Evolutionary conservation across 2,329 filamentous ascomycete species (phyloP).

Genomic region (Macrophomina pseudophaseolina): DNA sequence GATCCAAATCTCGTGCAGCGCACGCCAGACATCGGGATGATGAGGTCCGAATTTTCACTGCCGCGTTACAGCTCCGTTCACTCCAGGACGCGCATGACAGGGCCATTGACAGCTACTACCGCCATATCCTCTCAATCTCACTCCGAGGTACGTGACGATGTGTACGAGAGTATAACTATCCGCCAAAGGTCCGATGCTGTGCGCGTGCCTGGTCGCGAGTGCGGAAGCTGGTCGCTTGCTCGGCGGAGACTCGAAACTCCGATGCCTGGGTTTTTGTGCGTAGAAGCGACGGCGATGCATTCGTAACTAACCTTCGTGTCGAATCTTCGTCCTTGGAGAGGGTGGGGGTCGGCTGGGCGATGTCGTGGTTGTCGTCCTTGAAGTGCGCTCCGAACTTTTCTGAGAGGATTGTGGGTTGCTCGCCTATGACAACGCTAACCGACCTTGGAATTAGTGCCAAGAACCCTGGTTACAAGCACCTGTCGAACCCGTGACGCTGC

Average conservation of each 20-base stretch:
- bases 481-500: constrained; percentile 2
- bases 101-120: not conserved
- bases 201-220: not conserved
- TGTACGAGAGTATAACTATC: not conserved
- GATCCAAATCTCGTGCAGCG: not conserved
- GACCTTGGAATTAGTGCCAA: not conserved
- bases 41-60: constrained; percentile 1
- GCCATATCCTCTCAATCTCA: not conserved
- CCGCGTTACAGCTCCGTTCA: not conserved
- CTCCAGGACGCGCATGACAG: not conserved
- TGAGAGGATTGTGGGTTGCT: constrained; percentile 26
- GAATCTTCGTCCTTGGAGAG: constrained; percentile 25
- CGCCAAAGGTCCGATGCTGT: constrained; percentile 9
- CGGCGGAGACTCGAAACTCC: constrained; percentile 1
- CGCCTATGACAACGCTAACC: constrained; percentile 11
- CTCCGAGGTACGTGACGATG: not conserved
- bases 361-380: constrained; percentile 26
- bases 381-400: constrained; percentile 22
- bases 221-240: constrained; percentile 3
- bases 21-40: not conserved
- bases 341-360: constrained; percentile 27
- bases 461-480: not conserved
- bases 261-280: not conserved
- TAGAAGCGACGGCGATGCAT: not conserved
- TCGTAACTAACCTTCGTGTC: constrained; percentile 24